These are phyloP conservation scores for Aspergillus baeticus DNA, from an alignment of 495 filamentous ascomycete genomes.

Conservation along the genomic window DNA sequence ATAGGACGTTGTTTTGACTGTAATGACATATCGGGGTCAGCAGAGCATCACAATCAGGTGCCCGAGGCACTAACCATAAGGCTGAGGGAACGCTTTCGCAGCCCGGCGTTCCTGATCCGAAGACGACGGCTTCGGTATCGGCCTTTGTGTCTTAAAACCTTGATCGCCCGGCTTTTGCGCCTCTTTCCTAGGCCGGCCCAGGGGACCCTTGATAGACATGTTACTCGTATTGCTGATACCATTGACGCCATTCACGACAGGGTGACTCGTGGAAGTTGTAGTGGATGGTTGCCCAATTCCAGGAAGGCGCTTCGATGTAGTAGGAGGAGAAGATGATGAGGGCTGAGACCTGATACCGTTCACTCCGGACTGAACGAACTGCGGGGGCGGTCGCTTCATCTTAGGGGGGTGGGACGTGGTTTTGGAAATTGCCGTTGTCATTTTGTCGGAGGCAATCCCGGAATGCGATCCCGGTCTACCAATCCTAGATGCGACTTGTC, in stretches of 20 bases:
- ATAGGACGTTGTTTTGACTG: conserved; percentile 68
- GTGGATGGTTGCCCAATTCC: conserved; percentile 39
- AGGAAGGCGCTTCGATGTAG: conserved; percentile 61
- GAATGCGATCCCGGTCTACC: conserved; percentile 21
- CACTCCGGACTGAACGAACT: conserved; percentile 58
- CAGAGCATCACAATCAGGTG: background rate
- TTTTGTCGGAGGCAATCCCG: conserved; percentile 27
- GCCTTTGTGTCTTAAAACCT: conserved; percentile 30
- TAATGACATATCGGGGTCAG: conserved; percentile 8
- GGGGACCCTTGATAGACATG: conserved; percentile 40
- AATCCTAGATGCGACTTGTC: conserved; percentile 27
- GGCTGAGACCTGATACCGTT: conserved; percentile 65
- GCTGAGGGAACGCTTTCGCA: conserved; percentile 44
- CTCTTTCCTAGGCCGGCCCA: conserved; percentile 54
- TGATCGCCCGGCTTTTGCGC: conserved; percentile 45
- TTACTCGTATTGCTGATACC: conserved; percentile 37
- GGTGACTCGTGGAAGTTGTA: conserved; percentile 24
- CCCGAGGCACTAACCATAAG: conserved; percentile 41
- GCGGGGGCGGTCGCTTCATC: conserved; percentile 71
- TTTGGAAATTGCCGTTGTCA: conserved; percentile 56
- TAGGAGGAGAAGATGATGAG: conserved; percentile 65
- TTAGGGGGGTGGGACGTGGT: conserved; percentile 60
- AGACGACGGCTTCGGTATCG: conserved; percentile 30
- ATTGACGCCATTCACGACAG: conserved; percentile 38
- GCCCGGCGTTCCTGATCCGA: conserved; percentile 35